Percentiles rank a stretch among this genome's conserved stretches.
Conservation (phyloP, 1,139 yeast genomes). For the Taphrina pruni region DNA sequence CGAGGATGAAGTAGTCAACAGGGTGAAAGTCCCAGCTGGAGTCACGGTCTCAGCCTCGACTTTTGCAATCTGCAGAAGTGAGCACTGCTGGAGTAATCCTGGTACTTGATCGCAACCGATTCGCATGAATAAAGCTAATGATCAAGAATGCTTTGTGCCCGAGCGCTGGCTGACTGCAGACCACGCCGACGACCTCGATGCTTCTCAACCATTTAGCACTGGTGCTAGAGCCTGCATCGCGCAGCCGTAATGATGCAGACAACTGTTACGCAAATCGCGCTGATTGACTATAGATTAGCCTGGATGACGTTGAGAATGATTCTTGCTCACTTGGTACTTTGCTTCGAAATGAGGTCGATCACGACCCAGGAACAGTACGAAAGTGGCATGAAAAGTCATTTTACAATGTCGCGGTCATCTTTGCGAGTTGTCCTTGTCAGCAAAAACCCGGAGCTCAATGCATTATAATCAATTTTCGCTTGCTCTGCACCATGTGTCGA, state of each 20-base stretch:
- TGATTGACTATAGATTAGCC: not conserved
- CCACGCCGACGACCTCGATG: not conserved
- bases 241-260: not conserved
- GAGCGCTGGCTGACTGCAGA: not conserved
- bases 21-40: slow-evolving; percentile 1
- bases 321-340: not conserved
- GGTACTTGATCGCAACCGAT: not conserved
- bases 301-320: slow-evolving; percentile 5
- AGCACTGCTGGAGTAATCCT: slow-evolving; percentile 3
- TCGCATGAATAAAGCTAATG: not conserved
- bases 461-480: not conserved
- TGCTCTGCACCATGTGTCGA: too few relatives aligned
- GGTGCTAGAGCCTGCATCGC: slow-evolving; percentile 4
- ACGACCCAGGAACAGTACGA: not conserved
- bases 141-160: slow-evolving; percentile 2
- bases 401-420: not conserved
- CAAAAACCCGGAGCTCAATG: not conserved
- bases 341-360: not conserved
- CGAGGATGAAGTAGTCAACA: not conserved
- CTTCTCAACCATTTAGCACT: not conserved
- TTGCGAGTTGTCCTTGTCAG: not conserved
- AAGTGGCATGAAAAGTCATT: not conserved
- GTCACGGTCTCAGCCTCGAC: not conserved
- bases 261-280: too few relatives aligned
- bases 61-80: not conserved